These are phyloP conservation scores for Solanum gandarillasii DNA, from an alignment of 257 asterid genomes.

Conservation along the genomic window DNA sequence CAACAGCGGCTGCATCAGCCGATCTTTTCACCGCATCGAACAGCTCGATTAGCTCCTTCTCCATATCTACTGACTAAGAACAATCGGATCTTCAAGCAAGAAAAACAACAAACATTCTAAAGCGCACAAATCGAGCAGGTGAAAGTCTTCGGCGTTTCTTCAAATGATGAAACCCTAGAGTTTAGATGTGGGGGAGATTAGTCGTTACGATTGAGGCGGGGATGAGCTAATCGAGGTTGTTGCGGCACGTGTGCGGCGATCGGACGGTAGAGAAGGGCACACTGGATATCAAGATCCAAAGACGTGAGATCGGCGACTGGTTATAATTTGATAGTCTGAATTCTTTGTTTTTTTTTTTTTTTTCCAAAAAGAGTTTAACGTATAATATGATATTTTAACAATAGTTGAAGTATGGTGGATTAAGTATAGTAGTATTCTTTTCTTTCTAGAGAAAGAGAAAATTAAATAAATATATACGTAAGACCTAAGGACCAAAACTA, in stretches of 20 bases:
- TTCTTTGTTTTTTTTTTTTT: background rate
- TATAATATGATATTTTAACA: background rate
- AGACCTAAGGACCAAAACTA: too few relatives aligned
- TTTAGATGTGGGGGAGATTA: background rate
- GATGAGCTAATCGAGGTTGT: slow-evolving; percentile 15
- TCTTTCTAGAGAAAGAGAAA: background rate
- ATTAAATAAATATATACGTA: too few relatives aligned
- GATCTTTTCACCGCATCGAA: slow-evolving; percentile 75
- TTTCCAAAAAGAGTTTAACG: background rate
- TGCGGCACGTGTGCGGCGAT: slow-evolving; percentile 19
- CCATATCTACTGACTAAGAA: slow-evolving; percentile 30
- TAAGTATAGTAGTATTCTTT: background rate
- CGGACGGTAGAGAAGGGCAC: slow-evolving; percentile 11
- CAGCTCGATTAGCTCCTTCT: slow-evolving; percentile 71
- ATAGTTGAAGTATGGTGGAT: background rate
- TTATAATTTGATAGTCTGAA: background rate
- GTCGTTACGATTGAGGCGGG: background rate
- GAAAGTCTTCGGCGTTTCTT: background rate
- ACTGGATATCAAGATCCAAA: slow-evolving; percentile 17
- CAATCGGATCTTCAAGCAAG: background rate
- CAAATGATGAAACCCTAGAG: slow-evolving; percentile 24
- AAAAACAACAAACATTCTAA: background rate
- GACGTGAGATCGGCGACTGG: background rate
- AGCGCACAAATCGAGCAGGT: background rate
- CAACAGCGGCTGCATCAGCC: slow-evolving; percentile 42